Evolutionary conservation across 2,329 filamentous ascomycete genomes (phyloP).

Genomic region (Aspergillus latus): DNA sequence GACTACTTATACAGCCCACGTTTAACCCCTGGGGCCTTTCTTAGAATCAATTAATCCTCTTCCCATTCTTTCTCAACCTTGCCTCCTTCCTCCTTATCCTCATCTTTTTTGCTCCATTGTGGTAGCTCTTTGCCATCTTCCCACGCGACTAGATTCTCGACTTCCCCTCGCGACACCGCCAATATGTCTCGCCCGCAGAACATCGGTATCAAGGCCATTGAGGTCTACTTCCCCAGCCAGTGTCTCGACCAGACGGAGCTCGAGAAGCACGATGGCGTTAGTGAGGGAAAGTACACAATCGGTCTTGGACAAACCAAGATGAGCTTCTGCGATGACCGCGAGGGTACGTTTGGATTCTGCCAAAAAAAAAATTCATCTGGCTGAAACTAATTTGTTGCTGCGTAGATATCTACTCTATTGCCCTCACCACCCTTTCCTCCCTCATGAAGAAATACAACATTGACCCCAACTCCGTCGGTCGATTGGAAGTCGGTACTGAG

Average conservation of each 20-base stretch:
- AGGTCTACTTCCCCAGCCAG: constrained; percentile 85
- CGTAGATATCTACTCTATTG: constrained; percentile 85
- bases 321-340: constrained; percentile 87
- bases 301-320: constrained; percentile 88
- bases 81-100: constrained; percentile 1
- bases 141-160: constrained; percentile 12
- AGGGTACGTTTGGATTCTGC: constrained; percentile 58
- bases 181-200: constrained; percentile 78
- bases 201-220: constrained; percentile 90
- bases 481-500: constrained; percentile 82
- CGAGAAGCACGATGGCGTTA: constrained; percentile 83
- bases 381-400: constrained; percentile 11
- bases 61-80: constrained; percentile 11
- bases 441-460: constrained; percentile 81
- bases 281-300: constrained; percentile 83
- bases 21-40: constrained; percentile 17
- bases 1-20: constrained; percentile 12
- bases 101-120: neutral
- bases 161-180: constrained; percentile 22
- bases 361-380: neutral
- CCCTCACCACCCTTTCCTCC: constrained; percentile 73
- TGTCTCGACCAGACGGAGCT: constrained; percentile 82
- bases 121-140: constrained; percentile 10
- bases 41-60: constrained; percentile 7
- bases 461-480: constrained; percentile 73